Evolutionary conservation across 2,329 filamentous ascomycete species (phyloP).

Genomic region (Ophiostoma himal-ulmi): DNA sequence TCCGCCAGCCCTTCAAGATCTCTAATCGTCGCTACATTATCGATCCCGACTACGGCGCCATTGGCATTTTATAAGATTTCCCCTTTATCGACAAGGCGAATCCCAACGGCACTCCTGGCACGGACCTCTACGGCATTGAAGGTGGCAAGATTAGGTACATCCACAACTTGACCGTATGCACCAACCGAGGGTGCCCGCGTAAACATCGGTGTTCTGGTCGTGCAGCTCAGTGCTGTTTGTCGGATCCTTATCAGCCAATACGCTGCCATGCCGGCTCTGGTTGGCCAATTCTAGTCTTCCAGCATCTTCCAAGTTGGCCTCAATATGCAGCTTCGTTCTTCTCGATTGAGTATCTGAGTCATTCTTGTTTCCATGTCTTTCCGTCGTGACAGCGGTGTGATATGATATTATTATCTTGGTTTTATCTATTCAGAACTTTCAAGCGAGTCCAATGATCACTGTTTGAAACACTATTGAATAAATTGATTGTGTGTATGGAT

Average conservation of each 20-base stretch:
- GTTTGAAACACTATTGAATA: neutral
- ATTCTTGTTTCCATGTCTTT: neutral
- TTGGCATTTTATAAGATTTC: neutral
- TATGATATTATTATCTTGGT: neutral
- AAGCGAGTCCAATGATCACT: fast-evolving
- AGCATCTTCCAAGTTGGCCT: neutral
- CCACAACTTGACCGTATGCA: neutral
- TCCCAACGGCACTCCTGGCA: neutral
- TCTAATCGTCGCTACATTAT: neutral
- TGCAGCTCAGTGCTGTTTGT: neutral
- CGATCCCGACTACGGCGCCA: neutral
- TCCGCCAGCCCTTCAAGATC: neutral
- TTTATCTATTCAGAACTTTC: neutral
- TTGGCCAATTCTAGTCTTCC: neutral
- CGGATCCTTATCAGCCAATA: neutral
- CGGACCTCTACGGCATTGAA: neutral
- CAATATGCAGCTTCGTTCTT: neutral
- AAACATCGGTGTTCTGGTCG: neutral
- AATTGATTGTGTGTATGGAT: no score
- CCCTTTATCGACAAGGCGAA: neutral
- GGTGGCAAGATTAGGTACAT: neutral
- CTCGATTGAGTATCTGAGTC: neutral
- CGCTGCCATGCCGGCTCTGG: neutral
- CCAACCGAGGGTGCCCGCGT: neutral
- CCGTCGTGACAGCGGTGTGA: neutral